Evolutionary conservation across 208 protist genomes (phyloP), one percentile per base, ranked within the genome.

Genomic region (Acanthamoeba divionensis): DNA sequence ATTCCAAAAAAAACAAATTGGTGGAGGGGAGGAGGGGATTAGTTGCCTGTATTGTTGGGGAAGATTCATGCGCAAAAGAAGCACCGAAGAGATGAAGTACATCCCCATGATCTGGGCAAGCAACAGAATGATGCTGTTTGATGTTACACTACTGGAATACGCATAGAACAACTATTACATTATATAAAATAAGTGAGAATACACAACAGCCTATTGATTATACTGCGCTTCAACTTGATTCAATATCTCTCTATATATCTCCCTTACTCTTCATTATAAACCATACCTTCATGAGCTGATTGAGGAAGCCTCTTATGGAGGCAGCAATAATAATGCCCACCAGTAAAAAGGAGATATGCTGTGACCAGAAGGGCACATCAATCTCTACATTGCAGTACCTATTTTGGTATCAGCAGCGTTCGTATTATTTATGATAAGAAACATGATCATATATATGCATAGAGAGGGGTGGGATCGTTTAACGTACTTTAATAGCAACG

Each of bases 71-170:
- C 95, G 92, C 79, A 96, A 94, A 10, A 96, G 91, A 7, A 96
- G 60, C 1, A 96, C 93, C 9, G 93, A 95, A 13, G 93, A 95
- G 12, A 96, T 92, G 85, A 95, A 96, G 86, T 96, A 96, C 85
- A 96, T 93, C 18, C 93, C 94, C 94, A 96, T 96, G 0, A 96
- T 79, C 15, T 96, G 94, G 24, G 95, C 95, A 12, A 96, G 36
- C 31, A 93, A 55, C 3, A 96, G 90, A 9, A 96, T 90, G 0
- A 96, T 57, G 69, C 92, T 91, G 52, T 94, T 94, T 3, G 93
- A 93, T 7, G 93, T 93, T 0, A 90, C 69, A 77, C 55, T 94
- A 83, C 90, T 95, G 2, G 91, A 67, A 31, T 94, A 91, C 24
- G 92, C 92, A 54, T 95, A 89, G 62, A 96, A 95, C 6, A 95